These are phyloP conservation scores for Aspergillus sp. DNA, from an alignment of 2,329 filamentous ascomycete genomes.

Conservation along the genomic window DNA sequence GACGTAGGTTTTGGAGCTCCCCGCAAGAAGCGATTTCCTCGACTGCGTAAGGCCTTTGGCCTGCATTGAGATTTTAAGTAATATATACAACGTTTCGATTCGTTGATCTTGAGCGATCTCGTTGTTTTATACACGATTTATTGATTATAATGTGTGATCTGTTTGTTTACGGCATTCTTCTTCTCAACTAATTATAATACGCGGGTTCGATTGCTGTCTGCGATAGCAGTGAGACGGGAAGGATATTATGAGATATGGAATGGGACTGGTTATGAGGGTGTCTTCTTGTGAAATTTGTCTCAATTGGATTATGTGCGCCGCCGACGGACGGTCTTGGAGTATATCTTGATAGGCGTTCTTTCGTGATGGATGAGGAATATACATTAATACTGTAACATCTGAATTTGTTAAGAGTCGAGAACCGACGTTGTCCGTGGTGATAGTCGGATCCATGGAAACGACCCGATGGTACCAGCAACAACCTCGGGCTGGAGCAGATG, in stretches of 20 bases:
- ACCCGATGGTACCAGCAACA: neutral
- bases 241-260: neutral
- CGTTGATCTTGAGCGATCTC: too few species aligned
- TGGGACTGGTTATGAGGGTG: neutral
- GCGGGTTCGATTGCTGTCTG: neutral
- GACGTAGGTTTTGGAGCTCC: conserved; percentile 33
- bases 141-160: neutral
- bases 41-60: conserved; percentile 45
- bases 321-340: too few species aligned
- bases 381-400: too few species aligned
- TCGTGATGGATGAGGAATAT: too few species aligned
- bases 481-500: neutral
- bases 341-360: too few species aligned
- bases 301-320: neutral
- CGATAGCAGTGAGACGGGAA: neutral
- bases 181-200: conserved; percentile 5
- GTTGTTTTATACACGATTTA: neutral
- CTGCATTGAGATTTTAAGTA: conserved; percentile 20
- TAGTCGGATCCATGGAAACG: neutral
- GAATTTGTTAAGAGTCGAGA: too few species aligned
- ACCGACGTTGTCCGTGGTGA: neutral
- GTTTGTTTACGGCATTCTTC: conserved; percentile 5
- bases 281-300: neutral
- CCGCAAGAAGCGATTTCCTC: conserved; percentile 46
- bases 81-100: too few species aligned